Conservation (phyloP, 768 basidiomycete genomes). For the Wakefieldia striispora region DNA sequence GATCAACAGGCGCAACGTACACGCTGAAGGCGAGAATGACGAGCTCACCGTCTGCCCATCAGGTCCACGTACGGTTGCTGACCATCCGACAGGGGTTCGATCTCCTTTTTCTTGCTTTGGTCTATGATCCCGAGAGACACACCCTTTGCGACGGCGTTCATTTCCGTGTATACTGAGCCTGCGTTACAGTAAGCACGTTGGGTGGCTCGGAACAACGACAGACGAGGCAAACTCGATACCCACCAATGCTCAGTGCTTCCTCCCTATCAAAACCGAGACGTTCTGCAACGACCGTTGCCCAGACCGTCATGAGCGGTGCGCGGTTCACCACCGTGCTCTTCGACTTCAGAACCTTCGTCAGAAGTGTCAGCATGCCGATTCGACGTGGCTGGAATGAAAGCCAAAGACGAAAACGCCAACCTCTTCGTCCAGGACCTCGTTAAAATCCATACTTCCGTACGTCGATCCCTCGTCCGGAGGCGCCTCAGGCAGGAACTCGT, state of each 20-base stretch:
- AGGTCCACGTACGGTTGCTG: conserved; percentile 84
- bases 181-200: too few species aligned
- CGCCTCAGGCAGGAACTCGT: conserved; percentile 57
- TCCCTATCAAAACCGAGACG: conserved; percentile 81
- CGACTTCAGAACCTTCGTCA: conserved; percentile 49
- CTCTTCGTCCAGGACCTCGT: conserved; percentile 70
- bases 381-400: background rate
- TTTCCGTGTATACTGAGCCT: conserved; percentile 93
- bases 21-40: background rate
- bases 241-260: conserved; percentile 91
- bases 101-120: conserved; percentile 48
- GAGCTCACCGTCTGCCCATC: conserved; percentile 66
- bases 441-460: conserved; percentile 63
- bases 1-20: background rate
- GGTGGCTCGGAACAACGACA: background rate
- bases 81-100: conserved; percentile 53
- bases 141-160: conserved; percentile 87
- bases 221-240: conserved; percentile 12
- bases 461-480: conserved; percentile 48
- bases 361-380: background rate
- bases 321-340: conserved; percentile 79
- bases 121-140: conserved; percentile 78
- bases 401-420: conserved; percentile 35
- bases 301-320: conserved; percentile 92
- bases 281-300: conserved; percentile 86